Evolutionary conservation across 164 flowering plant species (phyloP).

Genomic region (Malania oleifera): DNA sequence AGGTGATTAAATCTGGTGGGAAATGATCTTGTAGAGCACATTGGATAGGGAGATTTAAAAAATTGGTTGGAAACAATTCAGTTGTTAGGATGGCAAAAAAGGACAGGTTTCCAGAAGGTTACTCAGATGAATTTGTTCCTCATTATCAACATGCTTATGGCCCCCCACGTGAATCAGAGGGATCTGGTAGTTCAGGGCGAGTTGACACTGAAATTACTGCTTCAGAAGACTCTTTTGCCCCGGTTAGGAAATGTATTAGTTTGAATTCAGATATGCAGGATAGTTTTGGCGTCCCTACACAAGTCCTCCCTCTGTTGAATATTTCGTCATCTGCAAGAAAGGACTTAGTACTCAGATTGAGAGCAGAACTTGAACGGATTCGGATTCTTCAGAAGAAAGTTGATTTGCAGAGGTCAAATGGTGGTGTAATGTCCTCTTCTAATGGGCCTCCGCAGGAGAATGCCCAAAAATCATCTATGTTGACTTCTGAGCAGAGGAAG

Average conservation of each 20-base stretch:
- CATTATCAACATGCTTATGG: neutral
- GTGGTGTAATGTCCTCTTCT: slow-evolving; percentile 20
- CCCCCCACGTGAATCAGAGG: slow-evolving; percentile 39
- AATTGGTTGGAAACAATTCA: neutral
- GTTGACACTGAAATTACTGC: slow-evolving; percentile 34
- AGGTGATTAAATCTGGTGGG: slow-evolving; percentile 1
- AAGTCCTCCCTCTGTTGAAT: slow-evolving; percentile 28
- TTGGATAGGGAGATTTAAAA: neutral
- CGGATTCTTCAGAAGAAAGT: slow-evolving; percentile 34
- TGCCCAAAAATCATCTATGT: slow-evolving; percentile 11
- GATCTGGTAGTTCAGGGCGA: slow-evolving; percentile 51
- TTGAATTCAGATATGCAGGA: slow-evolving; percentile 27
- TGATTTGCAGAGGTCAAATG: slow-evolving; percentile 24
- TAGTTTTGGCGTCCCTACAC: slow-evolving; percentile 35
- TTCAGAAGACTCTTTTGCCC: slow-evolving; percentile 36
- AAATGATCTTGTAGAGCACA: neutral
- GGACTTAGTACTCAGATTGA: slow-evolving; percentile 28
- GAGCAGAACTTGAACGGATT: slow-evolving; percentile 40
- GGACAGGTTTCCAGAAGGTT: slow-evolving; percentile 24
- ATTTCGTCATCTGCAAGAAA: slow-evolving; percentile 36
- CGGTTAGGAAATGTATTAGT: slow-evolving; percentile 32
- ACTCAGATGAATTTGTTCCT: slow-evolving; percentile 14
- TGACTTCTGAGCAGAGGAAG: slow-evolving; percentile 13
- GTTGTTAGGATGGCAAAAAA: slow-evolving; percentile 28
- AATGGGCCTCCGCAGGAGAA: slow-evolving; percentile 11